phyloP scores from a whole-genome alignment of 306 rosid species.

The Phaseolus lunatus region DNA sequence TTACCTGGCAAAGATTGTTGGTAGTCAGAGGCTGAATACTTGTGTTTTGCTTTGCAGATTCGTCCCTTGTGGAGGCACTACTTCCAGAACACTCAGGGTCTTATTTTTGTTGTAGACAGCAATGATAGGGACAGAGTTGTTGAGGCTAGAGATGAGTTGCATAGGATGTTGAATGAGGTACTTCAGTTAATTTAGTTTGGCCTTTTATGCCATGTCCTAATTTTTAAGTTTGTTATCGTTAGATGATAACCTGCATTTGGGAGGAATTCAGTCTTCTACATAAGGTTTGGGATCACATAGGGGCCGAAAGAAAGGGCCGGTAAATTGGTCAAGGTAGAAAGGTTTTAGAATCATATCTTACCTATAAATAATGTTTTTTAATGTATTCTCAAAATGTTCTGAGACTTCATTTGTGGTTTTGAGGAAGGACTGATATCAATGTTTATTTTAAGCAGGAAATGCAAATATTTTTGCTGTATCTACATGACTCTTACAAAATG shows the following conservation, averaged over 20 bases:
- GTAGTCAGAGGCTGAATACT: slow-evolving; percentile 17
- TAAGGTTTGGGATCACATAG: slow-evolving; percentile 12
- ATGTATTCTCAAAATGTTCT: background rate
- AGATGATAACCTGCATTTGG: background rate
- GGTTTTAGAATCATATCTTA: slow-evolving; percentile 8
- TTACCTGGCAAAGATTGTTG: slow-evolving; percentile 17
- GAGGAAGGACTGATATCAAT: background rate
- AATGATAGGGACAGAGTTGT: slow-evolving; percentile 99
- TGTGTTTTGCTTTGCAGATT: slow-evolving; percentile 67
- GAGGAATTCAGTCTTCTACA: slow-evolving; percentile 5
- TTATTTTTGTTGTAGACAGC: slow-evolving; percentile 98
- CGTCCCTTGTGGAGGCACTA: slow-evolving; percentile 99
- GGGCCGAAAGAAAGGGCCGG: slow-evolving; percentile 6
- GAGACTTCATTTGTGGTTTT: background rate
- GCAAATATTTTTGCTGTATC: slow-evolving; percentile 19
- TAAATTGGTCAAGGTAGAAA: slow-evolving; percentile 1
- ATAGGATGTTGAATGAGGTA: slow-evolving; percentile 99
- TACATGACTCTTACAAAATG: background rate
- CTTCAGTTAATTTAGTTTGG: slow-evolving; percentile 26
- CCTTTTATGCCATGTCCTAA: background rate
- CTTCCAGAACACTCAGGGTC: slow-evolving; percentile 99
- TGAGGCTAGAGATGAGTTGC: slow-evolving; percentile 99
- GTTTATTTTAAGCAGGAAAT: slow-evolving; percentile 13
- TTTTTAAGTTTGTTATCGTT: slow-evolving; percentile 32
- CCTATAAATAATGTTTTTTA: slow-evolving; percentile 3